phyloP scores from a whole-genome alignment of 768 basidiomycete species.

The Boletus sp. region DNA sequence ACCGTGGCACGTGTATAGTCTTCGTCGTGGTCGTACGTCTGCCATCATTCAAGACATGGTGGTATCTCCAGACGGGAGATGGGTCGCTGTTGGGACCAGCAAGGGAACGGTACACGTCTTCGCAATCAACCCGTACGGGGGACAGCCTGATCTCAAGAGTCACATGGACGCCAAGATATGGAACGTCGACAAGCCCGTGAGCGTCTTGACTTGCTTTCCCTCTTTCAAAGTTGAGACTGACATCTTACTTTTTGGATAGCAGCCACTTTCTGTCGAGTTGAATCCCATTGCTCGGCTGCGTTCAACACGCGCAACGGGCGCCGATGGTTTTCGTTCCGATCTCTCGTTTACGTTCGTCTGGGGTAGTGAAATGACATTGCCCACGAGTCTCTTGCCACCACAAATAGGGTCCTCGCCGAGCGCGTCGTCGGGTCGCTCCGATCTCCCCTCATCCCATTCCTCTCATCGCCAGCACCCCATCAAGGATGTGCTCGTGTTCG shows the following conservation, averaged over 20 bases:
- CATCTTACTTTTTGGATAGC: slow-evolving; percentile 31
- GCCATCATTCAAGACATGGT: slow-evolving; percentile 57
- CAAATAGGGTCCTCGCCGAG: slow-evolving; percentile 26
- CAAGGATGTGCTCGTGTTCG: slow-evolving; percentile 70
- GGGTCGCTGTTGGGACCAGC: slow-evolving; percentile 66
- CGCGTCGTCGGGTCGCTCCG: slow-evolving; percentile 30
- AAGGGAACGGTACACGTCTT: slow-evolving; percentile 72
- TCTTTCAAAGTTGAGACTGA: background rate
- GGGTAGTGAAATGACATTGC: slow-evolving; percentile 31
- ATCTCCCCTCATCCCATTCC: slow-evolving; percentile 28
- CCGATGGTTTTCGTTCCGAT: slow-evolving; percentile 36
- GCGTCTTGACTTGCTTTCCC: slow-evolving; percentile 9
- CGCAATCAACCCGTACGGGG: slow-evolving; percentile 74
- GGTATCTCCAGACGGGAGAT: slow-evolving; percentile 51
- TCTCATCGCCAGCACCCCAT: slow-evolving; percentile 43
- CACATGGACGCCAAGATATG: slow-evolving; percentile 58
- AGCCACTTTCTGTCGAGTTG: slow-evolving; percentile 53
- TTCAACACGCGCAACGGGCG: slow-evolving; percentile 29
- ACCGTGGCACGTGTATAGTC: slow-evolving; percentile 62
- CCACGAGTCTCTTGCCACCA: slow-evolving; percentile 39
- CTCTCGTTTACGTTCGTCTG: slow-evolving; percentile 57
- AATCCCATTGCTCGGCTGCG: slow-evolving; percentile 56
- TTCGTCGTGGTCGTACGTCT: slow-evolving; percentile 69
- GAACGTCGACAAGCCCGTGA: slow-evolving; percentile 50
- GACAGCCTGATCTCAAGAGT: slow-evolving; percentile 58